A percentile compares a stretch with the other conserved stretches of the same genome.
Conservation (phyloP, 2,329 filamentous ascomycete species). For the Dothideomycetes sp. region DNA sequence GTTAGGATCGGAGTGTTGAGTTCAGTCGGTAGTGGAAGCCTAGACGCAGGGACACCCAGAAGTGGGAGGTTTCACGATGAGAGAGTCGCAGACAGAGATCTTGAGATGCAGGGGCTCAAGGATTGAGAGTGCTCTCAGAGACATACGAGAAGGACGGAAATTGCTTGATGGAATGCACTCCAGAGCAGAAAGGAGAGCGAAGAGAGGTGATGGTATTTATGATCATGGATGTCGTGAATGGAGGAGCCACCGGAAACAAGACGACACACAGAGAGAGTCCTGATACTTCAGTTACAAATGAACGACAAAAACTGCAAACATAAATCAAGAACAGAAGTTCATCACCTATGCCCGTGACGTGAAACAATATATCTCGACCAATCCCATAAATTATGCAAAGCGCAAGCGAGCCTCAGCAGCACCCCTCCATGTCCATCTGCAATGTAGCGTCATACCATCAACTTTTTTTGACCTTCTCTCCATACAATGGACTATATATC, state of each 20-base stretch:
- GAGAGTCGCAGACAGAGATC: conserved; percentile 8
- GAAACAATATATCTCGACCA: neutral
- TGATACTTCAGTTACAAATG: too few species aligned
- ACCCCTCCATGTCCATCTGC: neutral
- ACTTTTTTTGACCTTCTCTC: neutral
- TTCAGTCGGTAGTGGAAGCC: neutral
- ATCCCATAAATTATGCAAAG: neutral
- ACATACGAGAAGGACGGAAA: too few species aligned
- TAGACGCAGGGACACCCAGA: neutral
- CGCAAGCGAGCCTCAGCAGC: neutral
- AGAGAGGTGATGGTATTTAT: too few species aligned
- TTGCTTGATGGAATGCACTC: too few species aligned
- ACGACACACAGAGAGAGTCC: too few species aligned
- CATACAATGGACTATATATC: neutral
- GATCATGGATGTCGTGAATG: too few species aligned
- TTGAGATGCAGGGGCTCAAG: conserved; percentile 12
- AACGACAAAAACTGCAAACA: too few species aligned
- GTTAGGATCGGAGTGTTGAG: conserved; percentile 4
- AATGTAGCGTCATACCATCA: neutral
- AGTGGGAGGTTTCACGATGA: conserved; percentile 1
- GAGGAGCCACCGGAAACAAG: too few species aligned
- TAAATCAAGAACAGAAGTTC: too few species aligned
- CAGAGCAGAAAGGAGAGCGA: too few species aligned
- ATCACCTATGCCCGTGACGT: too few species aligned
- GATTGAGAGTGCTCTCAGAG: too few species aligned